phyloP scores from a whole-genome alignment of 495 filamentous ascomycete genomes.

The Clavariopsis aquatica region DNA sequence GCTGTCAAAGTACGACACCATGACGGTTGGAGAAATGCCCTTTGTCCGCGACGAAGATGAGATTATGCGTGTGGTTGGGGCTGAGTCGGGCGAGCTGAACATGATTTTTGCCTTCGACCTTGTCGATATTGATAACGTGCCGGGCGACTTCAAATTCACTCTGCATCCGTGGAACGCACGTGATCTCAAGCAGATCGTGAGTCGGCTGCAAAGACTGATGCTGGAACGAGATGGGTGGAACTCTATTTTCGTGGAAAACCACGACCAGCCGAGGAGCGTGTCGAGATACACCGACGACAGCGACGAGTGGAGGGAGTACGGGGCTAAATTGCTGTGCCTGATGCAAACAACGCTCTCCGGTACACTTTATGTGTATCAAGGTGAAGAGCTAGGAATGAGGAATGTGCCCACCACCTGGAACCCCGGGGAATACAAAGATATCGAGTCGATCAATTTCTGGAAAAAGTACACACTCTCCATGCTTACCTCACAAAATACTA shows the following conservation, averaged over 20 bases:
- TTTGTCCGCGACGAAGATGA: constrained; percentile 48
- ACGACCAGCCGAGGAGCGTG: constrained; percentile 54
- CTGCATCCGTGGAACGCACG: constrained; percentile 48
- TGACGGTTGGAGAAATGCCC: constrained; percentile 57
- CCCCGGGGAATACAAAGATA: constrained; percentile 55
- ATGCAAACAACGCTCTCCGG: constrained; percentile 55
- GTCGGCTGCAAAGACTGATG: constrained; percentile 51
- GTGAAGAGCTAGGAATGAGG: constrained; percentile 60
- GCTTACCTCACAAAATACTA: not conserved
- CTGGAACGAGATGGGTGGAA: constrained; percentile 56
- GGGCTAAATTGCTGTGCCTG: constrained; percentile 56
- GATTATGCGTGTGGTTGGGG: constrained; percentile 52
- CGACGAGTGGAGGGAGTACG: constrained; percentile 48
- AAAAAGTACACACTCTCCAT: constrained; percentile 40
- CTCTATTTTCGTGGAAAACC: constrained; percentile 52
- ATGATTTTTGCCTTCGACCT: constrained; percentile 61
- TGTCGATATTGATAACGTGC: constrained; percentile 52
- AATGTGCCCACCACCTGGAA: constrained; percentile 52
- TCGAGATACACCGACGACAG: constrained; percentile 52
- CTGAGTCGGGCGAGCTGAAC: constrained; percentile 49
- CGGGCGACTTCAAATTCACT: constrained; percentile 46
- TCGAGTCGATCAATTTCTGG: constrained; percentile 56
- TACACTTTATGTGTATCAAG: constrained; percentile 59
- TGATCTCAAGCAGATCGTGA: constrained; percentile 48
- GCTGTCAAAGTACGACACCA: constrained; percentile 50